These are phyloP conservation scores for Trypanosoma lewisi DNA, from an alignment of 208 protist genomes.

Conservation along the genomic window DNA sequence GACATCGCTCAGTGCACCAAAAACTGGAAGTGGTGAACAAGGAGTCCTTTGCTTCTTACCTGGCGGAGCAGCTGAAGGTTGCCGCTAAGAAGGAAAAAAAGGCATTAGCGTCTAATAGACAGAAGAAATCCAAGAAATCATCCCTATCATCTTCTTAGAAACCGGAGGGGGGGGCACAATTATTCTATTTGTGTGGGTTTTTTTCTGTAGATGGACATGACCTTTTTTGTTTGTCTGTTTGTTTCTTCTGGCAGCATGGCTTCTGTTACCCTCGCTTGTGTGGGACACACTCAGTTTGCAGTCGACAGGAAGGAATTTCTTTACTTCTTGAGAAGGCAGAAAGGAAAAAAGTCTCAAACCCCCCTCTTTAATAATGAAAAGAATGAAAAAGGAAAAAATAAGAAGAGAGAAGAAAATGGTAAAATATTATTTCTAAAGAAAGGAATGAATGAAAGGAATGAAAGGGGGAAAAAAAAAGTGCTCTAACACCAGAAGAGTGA, in stretches of 20 bases:
- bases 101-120: constrained; percentile 14
- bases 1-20: constrained; percentile 76
- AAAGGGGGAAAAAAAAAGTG: constrained; percentile 4
- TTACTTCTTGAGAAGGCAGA: background rate
- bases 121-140: constrained; percentile 19
- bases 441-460: background rate
- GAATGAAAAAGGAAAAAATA: background rate
- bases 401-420: no score
- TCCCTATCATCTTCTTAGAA: constrained; percentile 6
- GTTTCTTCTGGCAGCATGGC: no score
- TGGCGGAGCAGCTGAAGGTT: constrained; percentile 65
- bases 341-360: constrained; percentile 3
- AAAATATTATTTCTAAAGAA: no score
- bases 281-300: background rate
- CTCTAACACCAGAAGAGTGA: constrained; percentile 1
- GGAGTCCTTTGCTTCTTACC: constrained; percentile 83
- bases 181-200: constrained; percentile 4
- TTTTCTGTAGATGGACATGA: background rate
- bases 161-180: background rate
- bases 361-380: no score
- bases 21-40: constrained; percentile 83
- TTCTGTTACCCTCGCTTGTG: no score
- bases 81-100: constrained; percentile 44
- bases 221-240: background rate
- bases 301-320: background rate